Percentiles rank a stretch among this genome's conserved stretches.
Conservation (phyloP, 2,329 filamentous ascomycete genomes). For the Epichloe sibirici region DNA sequence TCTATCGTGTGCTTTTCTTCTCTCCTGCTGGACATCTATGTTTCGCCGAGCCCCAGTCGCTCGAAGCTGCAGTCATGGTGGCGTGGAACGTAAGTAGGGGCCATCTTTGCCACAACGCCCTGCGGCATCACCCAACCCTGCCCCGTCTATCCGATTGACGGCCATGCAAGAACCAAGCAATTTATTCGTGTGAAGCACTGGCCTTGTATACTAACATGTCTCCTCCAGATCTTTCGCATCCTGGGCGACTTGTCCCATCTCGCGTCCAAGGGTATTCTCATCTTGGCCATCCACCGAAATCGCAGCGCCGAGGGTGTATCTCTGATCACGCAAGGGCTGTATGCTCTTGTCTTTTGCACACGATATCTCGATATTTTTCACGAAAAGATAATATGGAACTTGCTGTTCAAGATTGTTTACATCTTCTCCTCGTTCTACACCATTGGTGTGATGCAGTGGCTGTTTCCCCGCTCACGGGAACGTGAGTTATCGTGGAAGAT, state of each 20-base stretch:
- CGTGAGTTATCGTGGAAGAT: conserved; percentile 90
- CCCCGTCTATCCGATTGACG: not conserved
- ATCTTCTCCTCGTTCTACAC: conserved; percentile 76
- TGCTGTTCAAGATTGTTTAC: conserved; percentile 82
- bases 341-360: conserved; percentile 72
- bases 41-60: conserved; percentile 1
- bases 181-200: not conserved
- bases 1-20: not conserved
- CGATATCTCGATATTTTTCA: conserved; percentile 76
- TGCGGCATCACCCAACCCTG: not conserved
- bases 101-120: not conserved
- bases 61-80: conserved; percentile 21
- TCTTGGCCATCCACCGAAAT: conserved; percentile 82
- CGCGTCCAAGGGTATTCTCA: conserved; percentile 77
- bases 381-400: conserved; percentile 51
- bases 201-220: not conserved
- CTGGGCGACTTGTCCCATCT: conserved; percentile 76
- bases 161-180: not conserved
- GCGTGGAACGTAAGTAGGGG: conserved; percentile 26
- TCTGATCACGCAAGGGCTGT: conserved; percentile 80
- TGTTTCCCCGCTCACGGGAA: conserved; percentile 80
- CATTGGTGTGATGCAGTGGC: conserved; percentile 73
- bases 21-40: not conserved
- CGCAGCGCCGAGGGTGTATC: conserved; percentile 83
- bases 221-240: conserved; percentile 53